Conservation (phyloP, 2,329 filamentous ascomycete genomes). For the Hypoxylon sp. region DNA sequence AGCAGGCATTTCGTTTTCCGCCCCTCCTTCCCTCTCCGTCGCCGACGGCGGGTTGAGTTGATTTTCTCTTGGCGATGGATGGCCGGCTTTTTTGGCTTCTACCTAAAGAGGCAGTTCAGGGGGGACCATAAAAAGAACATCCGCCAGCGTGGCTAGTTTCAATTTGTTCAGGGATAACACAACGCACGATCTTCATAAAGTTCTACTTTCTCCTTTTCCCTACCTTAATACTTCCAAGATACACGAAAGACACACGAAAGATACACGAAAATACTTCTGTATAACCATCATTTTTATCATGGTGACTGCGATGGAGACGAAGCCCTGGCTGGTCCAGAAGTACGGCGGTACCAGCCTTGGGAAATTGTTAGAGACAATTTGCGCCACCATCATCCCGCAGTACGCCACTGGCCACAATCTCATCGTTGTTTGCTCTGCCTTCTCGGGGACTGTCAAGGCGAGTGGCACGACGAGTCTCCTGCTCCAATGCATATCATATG, state of each 20-base stretch:
- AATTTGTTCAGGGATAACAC: constrained; percentile 11
- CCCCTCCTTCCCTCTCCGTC: constrained; percentile 38
- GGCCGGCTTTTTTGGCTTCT: constrained; percentile 18
- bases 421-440: constrained; percentile 70
- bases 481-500: constrained; percentile 54
- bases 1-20: constrained; percentile 12
- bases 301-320: constrained; percentile 40
- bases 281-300: constrained; percentile 28
- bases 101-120: constrained; percentile 40
- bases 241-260: no score
- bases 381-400: constrained; percentile 50
- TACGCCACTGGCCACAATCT: constrained; percentile 62
- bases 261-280: neutral
- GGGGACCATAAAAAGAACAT: constrained; percentile 30
- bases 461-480: constrained; percentile 68
- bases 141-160: constrained; percentile 30
- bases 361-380: constrained; percentile 69
- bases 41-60: constrained; percentile 20
- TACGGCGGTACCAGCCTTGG: constrained; percentile 73
- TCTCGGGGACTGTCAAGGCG: constrained; percentile 67
- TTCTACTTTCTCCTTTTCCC: neutral
- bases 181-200: constrained; percentile 8
- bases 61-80: constrained; percentile 34
- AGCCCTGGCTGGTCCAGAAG: constrained; percentile 72
- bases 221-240: constrained; percentile 1